A percentile compares a stretch with the other conserved stretches of the same genome.
Conservation (phyloP, 345 rosid genomes). For the Populus ilicifolia region DNA sequence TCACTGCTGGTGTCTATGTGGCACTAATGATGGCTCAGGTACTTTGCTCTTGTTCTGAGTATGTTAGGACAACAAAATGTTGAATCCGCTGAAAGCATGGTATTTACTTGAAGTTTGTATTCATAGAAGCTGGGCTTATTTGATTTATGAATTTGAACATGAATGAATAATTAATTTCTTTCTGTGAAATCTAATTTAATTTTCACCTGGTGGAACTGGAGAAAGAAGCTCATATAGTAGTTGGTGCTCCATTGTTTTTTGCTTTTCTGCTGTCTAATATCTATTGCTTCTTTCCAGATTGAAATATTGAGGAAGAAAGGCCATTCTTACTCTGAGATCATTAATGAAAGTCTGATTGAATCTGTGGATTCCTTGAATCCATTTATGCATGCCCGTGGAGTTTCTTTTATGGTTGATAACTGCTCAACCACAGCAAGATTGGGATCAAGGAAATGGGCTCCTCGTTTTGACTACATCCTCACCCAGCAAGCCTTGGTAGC, state of each 20-base stretch:
- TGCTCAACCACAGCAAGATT: conserved; percentile 91
- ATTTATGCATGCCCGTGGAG: conserved; percentile 95
- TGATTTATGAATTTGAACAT: background rate
- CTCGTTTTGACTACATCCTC: conserved; percentile 74
- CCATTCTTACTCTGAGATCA: conserved; percentile 92
- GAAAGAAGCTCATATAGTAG: background rate
- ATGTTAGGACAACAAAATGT: background rate
- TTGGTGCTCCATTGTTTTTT: background rate
- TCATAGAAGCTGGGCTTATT: background rate
- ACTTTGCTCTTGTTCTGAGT: background rate
- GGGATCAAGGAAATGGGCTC: conserved; percentile 96
- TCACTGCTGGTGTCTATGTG: conserved; percentile 86
- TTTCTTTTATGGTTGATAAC: conserved; percentile 94
- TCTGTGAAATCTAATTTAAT: background rate
- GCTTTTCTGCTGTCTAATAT: background rate
- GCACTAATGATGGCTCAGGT: conserved; percentile 99
- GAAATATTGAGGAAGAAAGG: conserved; percentile 93
- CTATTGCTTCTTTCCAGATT: conserved; percentile 41
- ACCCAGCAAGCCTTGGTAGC: conserved; percentile 83
- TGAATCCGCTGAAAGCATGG: background rate
- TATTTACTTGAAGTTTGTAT: background rate
- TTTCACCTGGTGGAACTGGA: background rate
- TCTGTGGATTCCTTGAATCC: conserved; percentile 91
- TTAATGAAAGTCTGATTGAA: conserved; percentile 88
- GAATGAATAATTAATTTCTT: background rate